A percentile compares a stretch with the other conserved stretches of the same genome.
phyloP scores from a whole-genome alignment of 192 early-diverging fungal species.

The Tieghemiomyces parasiticus region DNA sequence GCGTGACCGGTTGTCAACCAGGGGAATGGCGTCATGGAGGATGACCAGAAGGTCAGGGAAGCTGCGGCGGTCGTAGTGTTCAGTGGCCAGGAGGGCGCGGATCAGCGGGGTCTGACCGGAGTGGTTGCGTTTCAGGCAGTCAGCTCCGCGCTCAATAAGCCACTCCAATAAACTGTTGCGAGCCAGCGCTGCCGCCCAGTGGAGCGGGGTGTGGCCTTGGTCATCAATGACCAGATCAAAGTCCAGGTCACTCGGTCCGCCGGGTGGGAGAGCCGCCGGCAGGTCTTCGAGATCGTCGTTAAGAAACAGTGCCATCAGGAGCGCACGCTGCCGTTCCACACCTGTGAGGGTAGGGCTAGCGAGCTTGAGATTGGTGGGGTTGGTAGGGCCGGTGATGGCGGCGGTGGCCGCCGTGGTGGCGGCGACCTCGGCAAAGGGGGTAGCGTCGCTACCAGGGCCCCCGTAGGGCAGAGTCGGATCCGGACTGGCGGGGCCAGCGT shows the following conservation, averaged over 20 bases:
- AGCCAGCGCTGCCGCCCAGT: conserved; percentile 91
- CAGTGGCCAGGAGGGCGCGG: conserved; percentile 71
- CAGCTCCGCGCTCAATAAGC: conserved; percentile 60
- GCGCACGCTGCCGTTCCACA: conserved; percentile 46
- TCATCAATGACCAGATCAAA: conserved; percentile 82
- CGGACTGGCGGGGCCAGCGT: no score
- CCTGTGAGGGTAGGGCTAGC: conserved; percentile 5
- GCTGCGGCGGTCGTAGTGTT: conserved; percentile 68
- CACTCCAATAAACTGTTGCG: conserved; percentile 56
- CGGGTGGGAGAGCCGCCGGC: conserved; percentile 27
- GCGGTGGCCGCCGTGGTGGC: background rate
- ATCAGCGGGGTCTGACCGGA: conserved; percentile 81
- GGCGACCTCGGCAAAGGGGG: no score
- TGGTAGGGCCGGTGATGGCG: background rate
- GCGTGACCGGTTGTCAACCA: conserved; percentile 62
- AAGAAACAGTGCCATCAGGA: conserved; percentile 77
- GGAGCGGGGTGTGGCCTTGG: conserved; percentile 84
- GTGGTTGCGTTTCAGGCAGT: conserved; percentile 51
- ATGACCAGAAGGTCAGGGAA: conserved; percentile 60
- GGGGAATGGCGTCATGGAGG: conserved; percentile 55
- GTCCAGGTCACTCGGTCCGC: conserved; percentile 34
- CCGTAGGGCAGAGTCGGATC: no score
- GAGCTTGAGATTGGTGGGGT: no score
- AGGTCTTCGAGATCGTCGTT: conserved; percentile 52
- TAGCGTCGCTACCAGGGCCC: no score